Evolutionary conservation across 495 filamentous ascomycete species (phyloP).

Genomic region (Xylaria telfairii): DNA sequence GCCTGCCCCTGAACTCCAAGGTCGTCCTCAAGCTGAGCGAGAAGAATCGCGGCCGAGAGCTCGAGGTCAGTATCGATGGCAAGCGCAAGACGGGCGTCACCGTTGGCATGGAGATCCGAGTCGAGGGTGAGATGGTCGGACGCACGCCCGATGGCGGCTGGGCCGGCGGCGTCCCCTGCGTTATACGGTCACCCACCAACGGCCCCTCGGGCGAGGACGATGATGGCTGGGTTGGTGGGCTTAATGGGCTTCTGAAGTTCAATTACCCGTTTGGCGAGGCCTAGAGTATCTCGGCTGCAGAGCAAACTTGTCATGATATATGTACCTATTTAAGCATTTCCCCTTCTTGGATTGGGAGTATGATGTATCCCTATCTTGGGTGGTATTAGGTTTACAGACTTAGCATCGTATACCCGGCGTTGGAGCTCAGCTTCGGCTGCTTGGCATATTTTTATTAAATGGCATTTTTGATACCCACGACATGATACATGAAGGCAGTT

Average conservation of each 20-base stretch:
- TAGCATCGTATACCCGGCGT: conserved; percentile 1
- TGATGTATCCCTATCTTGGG: not conserved
- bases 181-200: conserved; percentile 59
- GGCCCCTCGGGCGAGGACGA: conserved; percentile 62
- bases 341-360: not conserved
- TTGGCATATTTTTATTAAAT: not conserved
- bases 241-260: conserved; percentile 95
- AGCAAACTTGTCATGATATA: not conserved
- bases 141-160: conserved; percentile 56
- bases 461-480: conserved; percentile 16
- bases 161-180: conserved; percentile 72
- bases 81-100: conserved; percentile 74
- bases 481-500: not conserved
- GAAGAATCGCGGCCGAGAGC: conserved; percentile 80
- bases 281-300: not conserved
- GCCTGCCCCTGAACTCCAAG: conserved; percentile 84
- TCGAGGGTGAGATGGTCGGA: conserved; percentile 79
- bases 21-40: conserved; percentile 82
- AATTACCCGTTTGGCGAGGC: conserved; percentile 93
- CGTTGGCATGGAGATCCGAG: conserved; percentile 85
- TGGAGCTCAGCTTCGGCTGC: not conserved
- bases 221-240: conserved; percentile 94
- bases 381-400: no score
- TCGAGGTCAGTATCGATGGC: conserved; percentile 90
- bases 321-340: not conserved